Percentiles rank a stretch among this genome's conserved stretches.
These are phyloP conservation scores for Apophysomyces elegans DNA, from an alignment of 371 early-diverging fungal species.

Conservation along the genomic window DNA sequence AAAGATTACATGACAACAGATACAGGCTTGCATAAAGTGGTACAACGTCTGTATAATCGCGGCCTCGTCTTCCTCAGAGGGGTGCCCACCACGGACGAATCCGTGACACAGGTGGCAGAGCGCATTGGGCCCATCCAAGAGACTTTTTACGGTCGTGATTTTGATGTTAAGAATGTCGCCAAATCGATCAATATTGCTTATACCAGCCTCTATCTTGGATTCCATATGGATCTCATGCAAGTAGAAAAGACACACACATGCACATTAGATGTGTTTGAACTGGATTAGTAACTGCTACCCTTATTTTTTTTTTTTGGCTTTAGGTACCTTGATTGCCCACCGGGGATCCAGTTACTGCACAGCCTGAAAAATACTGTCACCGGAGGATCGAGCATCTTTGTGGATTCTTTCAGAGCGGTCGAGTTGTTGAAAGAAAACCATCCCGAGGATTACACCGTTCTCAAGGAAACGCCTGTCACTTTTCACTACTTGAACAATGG, in stretches of 20 bases:
- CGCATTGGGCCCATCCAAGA: slow-evolving; percentile 78
- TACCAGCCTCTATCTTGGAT: slow-evolving; percentile 79
- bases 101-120: slow-evolving; percentile 63
- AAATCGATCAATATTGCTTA: slow-evolving; percentile 90
- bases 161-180: slow-evolving; percentile 83
- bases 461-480: slow-evolving; percentile 68
- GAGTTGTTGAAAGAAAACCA: slow-evolving; percentile 54
- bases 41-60: slow-evolving; percentile 66
- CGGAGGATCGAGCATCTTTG: slow-evolving; percentile 82
- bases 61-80: slow-evolving; percentile 78
- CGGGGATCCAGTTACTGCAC: slow-evolving; percentile 86
- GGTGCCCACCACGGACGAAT: slow-evolving; percentile 65
- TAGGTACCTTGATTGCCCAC: slow-evolving; percentile 77
- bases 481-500: slow-evolving; percentile 86
- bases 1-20: slow-evolving; percentile 67
- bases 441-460: slow-evolving; percentile 67
- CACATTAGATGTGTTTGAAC: not conserved
- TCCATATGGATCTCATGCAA: slow-evolving; percentile 94
- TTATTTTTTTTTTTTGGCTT: not conserved
- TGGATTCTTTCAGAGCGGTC: slow-evolving; percentile 79
- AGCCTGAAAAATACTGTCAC: slow-evolving; percentile 77
- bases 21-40: slow-evolving; percentile 54
- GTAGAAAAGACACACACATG: slow-evolving; percentile 13
- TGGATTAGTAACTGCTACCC: not conserved
- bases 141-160: slow-evolving; percentile 85